phyloP scores from a whole-genome alignment of 305 asterid genomes.

The Rubia peregrina region DNA sequence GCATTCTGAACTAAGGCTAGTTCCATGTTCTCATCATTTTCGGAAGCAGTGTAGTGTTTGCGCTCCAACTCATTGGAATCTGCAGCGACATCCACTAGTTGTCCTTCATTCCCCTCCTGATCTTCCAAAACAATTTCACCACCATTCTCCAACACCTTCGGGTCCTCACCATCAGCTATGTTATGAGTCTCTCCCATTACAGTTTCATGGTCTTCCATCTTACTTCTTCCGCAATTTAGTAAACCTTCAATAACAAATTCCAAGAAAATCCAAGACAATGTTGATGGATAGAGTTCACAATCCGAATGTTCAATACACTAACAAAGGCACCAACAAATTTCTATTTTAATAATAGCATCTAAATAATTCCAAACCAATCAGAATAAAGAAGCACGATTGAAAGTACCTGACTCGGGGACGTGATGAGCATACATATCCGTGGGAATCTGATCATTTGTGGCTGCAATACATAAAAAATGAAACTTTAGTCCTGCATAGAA shows the following conservation, averaged over 20 bases:
- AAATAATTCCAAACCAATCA: background rate
- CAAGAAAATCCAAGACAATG: background rate
- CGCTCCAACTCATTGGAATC: constrained; percentile 51
- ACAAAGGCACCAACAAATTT: background rate
- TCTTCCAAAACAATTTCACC: constrained; percentile 41
- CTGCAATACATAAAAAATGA: background rate
- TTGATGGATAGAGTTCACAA: background rate
- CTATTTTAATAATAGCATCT: background rate
- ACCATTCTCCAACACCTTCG: constrained; percentile 39
- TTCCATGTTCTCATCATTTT: constrained; percentile 62
- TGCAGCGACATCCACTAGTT: constrained; percentile 39
- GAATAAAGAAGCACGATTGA: background rate
- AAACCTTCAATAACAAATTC: constrained; percentile 4
- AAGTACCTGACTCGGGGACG: background rate
- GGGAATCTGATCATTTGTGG: background rate
- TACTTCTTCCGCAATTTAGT: constrained; percentile 18
- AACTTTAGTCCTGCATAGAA: background rate
- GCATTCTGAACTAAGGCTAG: constrained; percentile 53
- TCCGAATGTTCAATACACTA: background rate
- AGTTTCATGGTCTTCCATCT: constrained; percentile 56
- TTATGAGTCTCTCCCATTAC: constrained; percentile 42
- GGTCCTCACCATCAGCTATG: constrained; percentile 44
- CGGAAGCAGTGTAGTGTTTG: constrained; percentile 46
- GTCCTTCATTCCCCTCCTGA: constrained; percentile 37
- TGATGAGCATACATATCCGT: background rate